Evolutionary conservation across 176 grass and related monocot genomes (phyloP).

Genomic region (Puya raimondii): DNA sequence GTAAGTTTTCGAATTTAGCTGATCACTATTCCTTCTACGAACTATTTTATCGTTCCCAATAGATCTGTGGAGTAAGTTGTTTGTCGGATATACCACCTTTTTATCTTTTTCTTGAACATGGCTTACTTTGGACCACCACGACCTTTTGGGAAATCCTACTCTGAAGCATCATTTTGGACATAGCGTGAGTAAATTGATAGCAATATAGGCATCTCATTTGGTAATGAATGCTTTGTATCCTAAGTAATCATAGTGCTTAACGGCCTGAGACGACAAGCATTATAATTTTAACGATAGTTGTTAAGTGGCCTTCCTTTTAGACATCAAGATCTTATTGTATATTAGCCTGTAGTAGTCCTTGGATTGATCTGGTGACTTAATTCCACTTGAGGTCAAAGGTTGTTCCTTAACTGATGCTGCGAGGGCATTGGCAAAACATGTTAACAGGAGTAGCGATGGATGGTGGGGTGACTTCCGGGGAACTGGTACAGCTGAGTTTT

Average conservation of each 20-base stretch:
- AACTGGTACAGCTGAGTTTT: slow-evolving; percentile 41
- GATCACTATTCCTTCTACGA: background rate
- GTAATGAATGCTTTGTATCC: background rate
- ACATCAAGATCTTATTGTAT: background rate
- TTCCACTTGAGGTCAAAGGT: slow-evolving; percentile 58
- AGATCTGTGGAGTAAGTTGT: background rate
- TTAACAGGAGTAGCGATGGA: slow-evolving; percentile 56
- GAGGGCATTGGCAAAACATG: slow-evolving; percentile 92
- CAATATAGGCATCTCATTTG: background rate
- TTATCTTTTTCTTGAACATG: background rate
- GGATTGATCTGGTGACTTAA: slow-evolving; percentile 13
- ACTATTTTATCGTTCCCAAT: background rate
- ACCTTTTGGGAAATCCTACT: background rate
- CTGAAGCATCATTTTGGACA: background rate
- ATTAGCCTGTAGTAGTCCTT: slow-evolving; percentile 5
- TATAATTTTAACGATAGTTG: background rate
- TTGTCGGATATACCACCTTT: background rate
- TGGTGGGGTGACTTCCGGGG: slow-evolving; percentile 74
- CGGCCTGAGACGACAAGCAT: background rate
- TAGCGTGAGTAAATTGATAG: background rate
- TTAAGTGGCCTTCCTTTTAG: background rate
- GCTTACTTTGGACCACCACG: background rate
- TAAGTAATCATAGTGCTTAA: background rate
- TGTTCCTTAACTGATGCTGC: slow-evolving; percentile 85
- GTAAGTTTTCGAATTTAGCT: slow-evolving; percentile 34